Base-by-base conservation (phyloP, 2,329 filamentous ascomycete genomes). In the Pyrenochaeta sp. region DNA sequence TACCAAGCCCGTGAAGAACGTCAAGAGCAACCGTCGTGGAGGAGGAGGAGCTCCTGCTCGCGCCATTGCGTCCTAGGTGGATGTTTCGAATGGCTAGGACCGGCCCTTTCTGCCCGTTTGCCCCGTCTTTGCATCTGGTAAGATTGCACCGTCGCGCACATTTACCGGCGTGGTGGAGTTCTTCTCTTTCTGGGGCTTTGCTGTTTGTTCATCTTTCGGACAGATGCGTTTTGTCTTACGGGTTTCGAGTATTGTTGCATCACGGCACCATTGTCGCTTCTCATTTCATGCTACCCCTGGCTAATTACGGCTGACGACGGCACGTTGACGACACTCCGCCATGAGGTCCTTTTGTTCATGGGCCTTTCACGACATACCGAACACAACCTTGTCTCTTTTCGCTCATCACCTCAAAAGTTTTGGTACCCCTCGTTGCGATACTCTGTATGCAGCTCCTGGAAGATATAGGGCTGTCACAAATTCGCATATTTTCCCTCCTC, bases 61-160 rank as follows among this genome's bases (percentile, higher is more conserved):
- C 40, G 79, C 80, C 32, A 74, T 82, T 60, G 80, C 80, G 54
- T 82, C 80, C 45, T 82, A 72, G 59, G 39, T 51, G 39, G 50
- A 53, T 51, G 41, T 58, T 23, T 51, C 49, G 12, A 42, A 41
- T 49, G 47, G 50, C 30, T 53, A 45, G 41, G 41, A 35, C 50
- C 47, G 49, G 51, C 56, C 37, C 49, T 36, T 35, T 52, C 43
- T 20, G 11, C 36, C 40, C 46, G 46, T 49, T 49, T 56, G 39
- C 52, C 42, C 57, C 52, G 43, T 45, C 47, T 52, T 55, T 60
- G 53, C 53, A 58, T 64, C 54, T 50, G 54, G 60, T 61, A 67
- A 60, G 61, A 64, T 64, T 61, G 60, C 63, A 61, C 58, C 67
- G 64, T 60, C 56, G 61, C 60, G 63, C 66, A 67, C 56, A 60